phyloP scores from a whole-genome alignment of 2,329 filamentous ascomycete species.

The Diatrype stigma region DNA sequence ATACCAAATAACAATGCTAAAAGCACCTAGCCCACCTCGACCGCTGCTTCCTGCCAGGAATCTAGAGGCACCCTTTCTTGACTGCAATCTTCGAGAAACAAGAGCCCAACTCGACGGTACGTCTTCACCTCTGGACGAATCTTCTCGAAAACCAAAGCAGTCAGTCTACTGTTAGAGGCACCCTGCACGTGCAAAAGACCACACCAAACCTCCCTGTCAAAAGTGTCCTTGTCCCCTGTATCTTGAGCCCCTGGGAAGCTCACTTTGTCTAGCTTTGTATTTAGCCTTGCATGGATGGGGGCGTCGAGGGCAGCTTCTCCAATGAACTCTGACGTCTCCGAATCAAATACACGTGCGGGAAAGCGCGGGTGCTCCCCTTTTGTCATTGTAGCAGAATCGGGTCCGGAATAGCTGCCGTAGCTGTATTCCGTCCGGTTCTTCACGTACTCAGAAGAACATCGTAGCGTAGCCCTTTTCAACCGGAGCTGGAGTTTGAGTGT shows the following conservation, averaged over 20 bases:
- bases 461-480: slow-evolving; percentile 1
- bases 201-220: slow-evolving; percentile 3
- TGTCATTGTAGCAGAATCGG: slow-evolving; percentile 1
- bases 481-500: slow-evolving; percentile 3
- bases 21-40: no score
- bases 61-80: no score
- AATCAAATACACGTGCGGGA: slow-evolving; percentile 1
- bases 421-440: slow-evolving; percentile 4
- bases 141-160: slow-evolving; percentile 2
- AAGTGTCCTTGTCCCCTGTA: not conserved
- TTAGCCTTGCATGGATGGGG: not conserved
- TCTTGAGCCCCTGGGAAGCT: not conserved
- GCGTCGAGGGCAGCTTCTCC: slow-evolving; percentile 7
- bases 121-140: no score
- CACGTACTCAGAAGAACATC: slow-evolving; percentile 3
- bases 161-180: not conserved
- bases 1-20: no score
- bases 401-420: slow-evolving; percentile 2
- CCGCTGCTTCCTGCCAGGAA: no score
- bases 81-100: no score
- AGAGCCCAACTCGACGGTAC: no score
- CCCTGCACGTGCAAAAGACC: slow-evolving; percentile 4
- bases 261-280: not conserved
- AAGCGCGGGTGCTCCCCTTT: slow-evolving; percentile 6
- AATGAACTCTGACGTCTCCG: not conserved